Evolutionary conservation across 2,329 filamentous ascomycete genomes (phyloP).

Genomic region (Aphanoascus verrucosus): DNA sequence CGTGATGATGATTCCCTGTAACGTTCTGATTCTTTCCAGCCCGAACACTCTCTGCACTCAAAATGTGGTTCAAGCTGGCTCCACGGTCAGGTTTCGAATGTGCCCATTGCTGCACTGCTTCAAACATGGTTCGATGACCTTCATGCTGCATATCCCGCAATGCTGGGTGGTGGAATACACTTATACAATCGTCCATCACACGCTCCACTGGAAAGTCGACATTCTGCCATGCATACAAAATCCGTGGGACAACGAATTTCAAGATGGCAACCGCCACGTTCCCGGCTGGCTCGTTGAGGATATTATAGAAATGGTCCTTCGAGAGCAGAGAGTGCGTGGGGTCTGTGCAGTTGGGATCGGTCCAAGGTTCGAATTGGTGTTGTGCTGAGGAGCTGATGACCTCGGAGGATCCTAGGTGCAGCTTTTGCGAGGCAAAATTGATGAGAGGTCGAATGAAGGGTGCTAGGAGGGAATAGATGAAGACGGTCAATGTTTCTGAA

Average conservation of each 20-base stretch:
- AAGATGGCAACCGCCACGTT: slow-evolving; percentile 63
- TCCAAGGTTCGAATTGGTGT: slow-evolving; percentile 71
- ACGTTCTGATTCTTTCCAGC: slow-evolving; percentile 65
- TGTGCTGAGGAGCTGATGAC: slow-evolving; percentile 58
- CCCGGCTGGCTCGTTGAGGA: slow-evolving; percentile 67
- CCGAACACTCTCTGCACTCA: slow-evolving; percentile 74
- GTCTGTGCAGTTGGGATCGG: slow-evolving; percentile 60
- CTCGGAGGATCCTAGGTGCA: slow-evolving; percentile 75
- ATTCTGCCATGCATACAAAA: slow-evolving; percentile 91
- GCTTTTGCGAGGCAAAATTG: slow-evolving; percentile 65
- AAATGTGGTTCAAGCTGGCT: slow-evolving; percentile 58
- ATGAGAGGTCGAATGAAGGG: slow-evolving; percentile 91
- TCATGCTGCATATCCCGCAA: slow-evolving; percentile 64
- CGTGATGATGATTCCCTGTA: slow-evolving; percentile 20
- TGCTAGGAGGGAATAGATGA: slow-evolving; percentile 79
- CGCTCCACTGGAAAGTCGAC: slow-evolving; percentile 70
- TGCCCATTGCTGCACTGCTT: slow-evolving; percentile 71
- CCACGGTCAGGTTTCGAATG: slow-evolving; percentile 56
- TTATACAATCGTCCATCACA: slow-evolving; percentile 68
- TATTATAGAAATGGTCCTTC: slow-evolving; percentile 74
- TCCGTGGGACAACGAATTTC: slow-evolving; percentile 74
- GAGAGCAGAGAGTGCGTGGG: slow-evolving; percentile 74
- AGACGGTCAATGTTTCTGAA: slow-evolving; percentile 81
- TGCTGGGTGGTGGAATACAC: slow-evolving; percentile 83
- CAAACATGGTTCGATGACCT: slow-evolving; percentile 80